Conservation (phyloP, 768 basidiomycete species). For the Pholiota conissans region DNA sequence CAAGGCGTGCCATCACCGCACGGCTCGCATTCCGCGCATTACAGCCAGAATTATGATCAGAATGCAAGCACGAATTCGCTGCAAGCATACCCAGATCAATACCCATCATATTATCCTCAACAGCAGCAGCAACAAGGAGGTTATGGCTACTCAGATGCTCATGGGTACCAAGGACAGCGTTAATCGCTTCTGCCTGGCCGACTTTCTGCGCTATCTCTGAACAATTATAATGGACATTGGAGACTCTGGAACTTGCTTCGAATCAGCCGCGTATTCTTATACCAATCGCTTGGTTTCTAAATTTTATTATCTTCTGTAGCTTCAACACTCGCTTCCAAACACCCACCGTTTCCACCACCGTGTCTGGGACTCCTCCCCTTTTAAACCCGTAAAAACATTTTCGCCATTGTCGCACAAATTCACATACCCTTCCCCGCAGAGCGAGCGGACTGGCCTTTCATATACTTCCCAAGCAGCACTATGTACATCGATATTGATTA, state of each 20-base stretch:
- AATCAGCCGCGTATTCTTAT: not conserved
- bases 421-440: not conserved
- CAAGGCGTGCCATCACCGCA: not conserved
- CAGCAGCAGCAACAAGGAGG: slow-evolving; percentile 4
- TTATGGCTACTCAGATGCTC: not conserved
- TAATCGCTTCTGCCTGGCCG: not conserved
- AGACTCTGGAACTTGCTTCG: not conserved
- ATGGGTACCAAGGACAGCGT: not conserved
- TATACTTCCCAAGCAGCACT: not conserved
- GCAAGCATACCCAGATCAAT: slow-evolving; percentile 5
- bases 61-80: slow-evolving; percentile 6
- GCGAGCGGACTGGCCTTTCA: not conserved
- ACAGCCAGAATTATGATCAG: slow-evolving; percentile 4
- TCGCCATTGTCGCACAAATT: not conserved
- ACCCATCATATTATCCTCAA: slow-evolving; percentile 1
- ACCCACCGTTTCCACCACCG: not conserved
- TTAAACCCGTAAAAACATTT: not conserved
- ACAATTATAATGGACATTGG: not conserved
- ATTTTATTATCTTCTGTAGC: not conserved
- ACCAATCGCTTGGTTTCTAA: not conserved
- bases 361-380: not conserved
- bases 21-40: not conserved
- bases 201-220: not conserved
- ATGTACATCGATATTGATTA: not conserved
- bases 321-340: not conserved